Evolutionary conservation across 371 early-diverging fungal species (phyloP), one percentile per base, ranked within the genome.

Genomic region (Mycotypha africana): DNA sequence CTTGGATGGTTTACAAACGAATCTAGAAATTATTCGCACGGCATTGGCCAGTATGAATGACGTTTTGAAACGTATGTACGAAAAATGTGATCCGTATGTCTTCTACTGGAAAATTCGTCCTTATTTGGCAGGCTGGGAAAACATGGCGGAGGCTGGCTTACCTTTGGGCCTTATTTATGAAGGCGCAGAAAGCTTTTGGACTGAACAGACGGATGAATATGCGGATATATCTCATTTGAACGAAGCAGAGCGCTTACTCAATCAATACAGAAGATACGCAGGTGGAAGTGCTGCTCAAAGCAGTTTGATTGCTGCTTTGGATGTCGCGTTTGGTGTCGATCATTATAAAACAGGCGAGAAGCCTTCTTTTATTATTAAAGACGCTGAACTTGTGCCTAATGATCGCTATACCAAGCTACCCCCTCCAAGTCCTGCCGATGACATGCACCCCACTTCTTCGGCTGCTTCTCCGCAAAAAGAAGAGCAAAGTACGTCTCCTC

Each of bases 271-370:
- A 41, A 76, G 82, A 38, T 91, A 91, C 65, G 88, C 95, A 2
- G 97, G 97, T 19, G 96, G 92, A 0, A 91, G 91, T 62, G 97
- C 98, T 3, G 98, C 93, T 2, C 97, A 98, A 62, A 89, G 89
- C 25, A 82, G 97, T 19, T 51, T 95, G 45, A 92, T 98, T 40
- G 97, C 96, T 53, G 82, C 87, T 4, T 67, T 95, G 12, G 98
- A 98, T 61, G 82, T 92, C 25, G 88, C 88, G 0, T 79, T 98
- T 25, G 95, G 92, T 26, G 80, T 98, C n/a, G 78, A 85, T 46
- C 97, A 98, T 59, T 71, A 79, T 56, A 89, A 89, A 6, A 91
- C 89, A 0, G 82, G 87, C 41, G 58, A 70, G 40, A 66, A 70
- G 43, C 63, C 58, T 10, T 47, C 28, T 5, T 28, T 28, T 28